Base-by-base conservation (phyloP, 768 basidiomycete genomes). In the Calocera cornea region DNA sequence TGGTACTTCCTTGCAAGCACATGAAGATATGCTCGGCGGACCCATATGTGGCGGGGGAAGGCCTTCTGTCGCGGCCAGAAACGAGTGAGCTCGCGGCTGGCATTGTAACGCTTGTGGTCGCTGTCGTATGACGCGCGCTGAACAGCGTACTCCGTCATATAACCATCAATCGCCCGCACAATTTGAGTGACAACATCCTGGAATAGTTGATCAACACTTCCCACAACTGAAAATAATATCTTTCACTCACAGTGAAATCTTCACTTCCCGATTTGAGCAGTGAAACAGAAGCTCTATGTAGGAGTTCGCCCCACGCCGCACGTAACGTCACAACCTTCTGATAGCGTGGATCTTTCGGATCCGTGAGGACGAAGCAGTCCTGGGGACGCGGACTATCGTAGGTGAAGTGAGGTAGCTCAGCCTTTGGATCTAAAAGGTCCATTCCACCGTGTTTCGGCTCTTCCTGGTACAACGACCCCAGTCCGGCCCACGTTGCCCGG, bases 1-100 rank as follows among this genome's bases (percentile, higher is more conserved):
- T 90, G 85, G 73, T 89, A 89, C 38, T 90, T 78, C 33, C 90
- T 84, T 8, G 84, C 84, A 63, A 83, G 86, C 69, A 90, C 88
- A 75, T 90, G 91, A 10, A 88, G 80, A 71, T 90, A 87, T 2
- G 89, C 89, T 17, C 90, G 84, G 73, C 89, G 90, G 60, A 90
- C 75, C 74, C 87, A 86, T 10, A 89, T 85, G 31, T 87, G 76
- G 8, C 92, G 83, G 1, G 87, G 85, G 74, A 88, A 91, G 66
- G 86, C 82, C 73, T 86, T 87, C 77, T 93, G 92, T 71, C 82
- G 83, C 12, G 82, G 71, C 82, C 86, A 90, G 66, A 84, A 12
- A 33, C 54, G 54, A 2, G 54, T 60, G 2, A 60, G 54, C 19
- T 79, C 71, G 12, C 87, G 86, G 70, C 86, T 87, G 66, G 84